These are phyloP conservation scores for Lipomyces kockii DNA, from an alignment of 805 yeast species.

Conservation along the genomic window DNA sequence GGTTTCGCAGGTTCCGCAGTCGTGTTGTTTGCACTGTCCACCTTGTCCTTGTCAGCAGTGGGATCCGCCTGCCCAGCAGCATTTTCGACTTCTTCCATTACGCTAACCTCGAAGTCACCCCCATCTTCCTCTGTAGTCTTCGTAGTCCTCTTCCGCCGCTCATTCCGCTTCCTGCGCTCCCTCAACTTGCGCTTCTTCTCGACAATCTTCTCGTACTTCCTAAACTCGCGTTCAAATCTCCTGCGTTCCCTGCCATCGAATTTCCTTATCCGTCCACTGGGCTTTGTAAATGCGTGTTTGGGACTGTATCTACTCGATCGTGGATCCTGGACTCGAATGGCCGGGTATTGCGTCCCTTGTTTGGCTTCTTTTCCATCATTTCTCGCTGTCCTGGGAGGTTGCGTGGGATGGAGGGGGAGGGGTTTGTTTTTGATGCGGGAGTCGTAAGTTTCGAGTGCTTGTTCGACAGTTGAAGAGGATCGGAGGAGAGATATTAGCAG, in stretches of 20 bases:
- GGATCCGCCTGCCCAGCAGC: background rate
- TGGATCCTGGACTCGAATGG: slow-evolving; percentile 4
- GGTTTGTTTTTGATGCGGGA: slow-evolving; percentile 20
- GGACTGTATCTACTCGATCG: background rate
- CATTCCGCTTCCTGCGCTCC: slow-evolving; percentile 13
- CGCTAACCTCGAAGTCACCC: background rate
- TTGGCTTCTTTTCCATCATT: background rate
- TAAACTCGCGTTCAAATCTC: slow-evolving; percentile 11
- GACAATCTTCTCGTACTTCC: background rate
- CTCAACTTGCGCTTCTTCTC: slow-evolving; percentile 13
- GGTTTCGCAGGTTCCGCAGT: background rate
- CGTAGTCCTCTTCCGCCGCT: background rate
- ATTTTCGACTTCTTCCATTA: background rate
- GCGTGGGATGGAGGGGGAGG: slow-evolving; percentile 25
- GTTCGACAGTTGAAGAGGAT: slow-evolving; percentile 4
- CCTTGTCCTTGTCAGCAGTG: background rate
- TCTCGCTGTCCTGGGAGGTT: slow-evolving; percentile 1
- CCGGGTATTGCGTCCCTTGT: background rate
- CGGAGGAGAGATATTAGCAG: slow-evolving; percentile 5
- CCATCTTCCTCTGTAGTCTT: background rate
- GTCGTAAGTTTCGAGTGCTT: slow-evolving; percentile 17
- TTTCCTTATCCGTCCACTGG: background rate
- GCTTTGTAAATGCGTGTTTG: background rate
- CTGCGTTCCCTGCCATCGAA: slow-evolving; percentile 15
- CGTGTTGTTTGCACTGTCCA: background rate